Evolutionary conservation across 495 filamentous ascomycete genomes (phyloP).

Genomic region (Aspergillus coremiiformis): DNA sequence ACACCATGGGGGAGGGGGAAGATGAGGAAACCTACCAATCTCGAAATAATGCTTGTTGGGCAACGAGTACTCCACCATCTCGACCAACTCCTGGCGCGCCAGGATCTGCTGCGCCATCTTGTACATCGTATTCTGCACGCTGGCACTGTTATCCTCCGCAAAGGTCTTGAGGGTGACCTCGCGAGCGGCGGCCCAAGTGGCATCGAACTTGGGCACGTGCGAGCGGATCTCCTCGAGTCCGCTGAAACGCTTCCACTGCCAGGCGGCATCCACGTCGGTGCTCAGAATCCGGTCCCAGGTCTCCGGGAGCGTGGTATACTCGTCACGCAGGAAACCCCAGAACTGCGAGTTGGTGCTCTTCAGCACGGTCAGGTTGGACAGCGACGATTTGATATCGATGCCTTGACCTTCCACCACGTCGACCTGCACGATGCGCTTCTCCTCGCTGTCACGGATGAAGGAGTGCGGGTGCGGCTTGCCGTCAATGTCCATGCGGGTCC

Average conservation of each 20-base stretch:
- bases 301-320: conserved; percentile 84
- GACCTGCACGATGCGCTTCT: conserved; percentile 58
- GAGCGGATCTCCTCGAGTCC: conserved; percentile 60
- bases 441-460: conserved; percentile 82
- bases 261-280: conserved; percentile 79
- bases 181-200: conserved; percentile 66
- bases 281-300: conserved; percentile 91
- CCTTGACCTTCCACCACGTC: conserved; percentile 50
- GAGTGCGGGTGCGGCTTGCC: conserved; percentile 94
- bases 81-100: conserved; percentile 60
- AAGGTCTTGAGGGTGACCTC: conserved; percentile 84
- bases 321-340: conserved; percentile 86
- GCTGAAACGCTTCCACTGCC: conserved; percentile 72
- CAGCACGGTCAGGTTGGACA: conserved; percentile 74
- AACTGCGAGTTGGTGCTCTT: conserved; percentile 98
- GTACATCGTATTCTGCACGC: conserved; percentile 97
- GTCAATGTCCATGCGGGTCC: conserved; percentile 83
- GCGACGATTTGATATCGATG: conserved; percentile 63
- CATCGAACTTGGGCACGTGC: conserved; percentile 61
- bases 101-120: conserved; percentile 93
- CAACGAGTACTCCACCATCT: conserved; percentile 71
- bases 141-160: conserved; percentile 83
- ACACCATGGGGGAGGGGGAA: not conserved
- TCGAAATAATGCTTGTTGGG: conserved; percentile 99
- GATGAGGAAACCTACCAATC: conserved; percentile 54